A percentile compares a stretch with the other conserved stretches of the same genome.
Conservation (phyloP, 176 grass and related monocot genomes). For the Oryza punctata region DNA sequence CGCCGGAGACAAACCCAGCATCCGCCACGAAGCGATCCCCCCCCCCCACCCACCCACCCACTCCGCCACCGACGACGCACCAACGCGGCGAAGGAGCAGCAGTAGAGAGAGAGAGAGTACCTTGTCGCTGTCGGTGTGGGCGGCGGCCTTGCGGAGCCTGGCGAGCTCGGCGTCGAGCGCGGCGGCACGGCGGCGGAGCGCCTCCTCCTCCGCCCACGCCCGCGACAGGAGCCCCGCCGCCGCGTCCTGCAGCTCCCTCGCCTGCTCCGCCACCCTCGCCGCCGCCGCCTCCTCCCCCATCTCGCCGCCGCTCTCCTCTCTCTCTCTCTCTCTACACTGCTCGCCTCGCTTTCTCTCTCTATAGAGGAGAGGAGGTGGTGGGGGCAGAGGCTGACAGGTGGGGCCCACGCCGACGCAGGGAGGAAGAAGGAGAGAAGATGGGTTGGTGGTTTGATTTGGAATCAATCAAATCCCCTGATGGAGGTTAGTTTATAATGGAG, state of each 20-base stretch:
- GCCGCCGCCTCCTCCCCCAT: constrained; percentile 45
- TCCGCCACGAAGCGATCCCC: constrained; percentile 11
- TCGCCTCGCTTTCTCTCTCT: constrained; percentile 35
- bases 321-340: not conserved
- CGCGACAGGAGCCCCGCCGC: constrained; percentile 61
- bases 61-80: not conserved
- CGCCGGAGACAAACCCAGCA: not conserved
- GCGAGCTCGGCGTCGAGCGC: constrained; percentile 68
- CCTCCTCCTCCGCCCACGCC: constrained; percentile 76
- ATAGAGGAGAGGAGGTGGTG: not conserved
- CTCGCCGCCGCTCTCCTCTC: not conserved
- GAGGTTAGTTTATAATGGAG: not conserved
- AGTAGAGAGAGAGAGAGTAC: constrained; percentile 17
- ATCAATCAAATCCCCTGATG: not conserved
- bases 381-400: constrained; percentile 28
- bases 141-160: constrained; percentile 47
- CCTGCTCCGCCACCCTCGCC: constrained; percentile 68
- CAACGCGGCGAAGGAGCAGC: not conserved
- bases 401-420: not conserved
- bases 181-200: constrained; percentile 66
- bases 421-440: not conserved
- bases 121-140: constrained; percentile 60
- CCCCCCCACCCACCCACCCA: constrained; percentile 9
- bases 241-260: constrained; percentile 89
- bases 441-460: constrained; percentile 38